Evolutionary conservation across 108 stramenopile species (phyloP).

Genomic region (Chaetoceros muelleri): DNA sequence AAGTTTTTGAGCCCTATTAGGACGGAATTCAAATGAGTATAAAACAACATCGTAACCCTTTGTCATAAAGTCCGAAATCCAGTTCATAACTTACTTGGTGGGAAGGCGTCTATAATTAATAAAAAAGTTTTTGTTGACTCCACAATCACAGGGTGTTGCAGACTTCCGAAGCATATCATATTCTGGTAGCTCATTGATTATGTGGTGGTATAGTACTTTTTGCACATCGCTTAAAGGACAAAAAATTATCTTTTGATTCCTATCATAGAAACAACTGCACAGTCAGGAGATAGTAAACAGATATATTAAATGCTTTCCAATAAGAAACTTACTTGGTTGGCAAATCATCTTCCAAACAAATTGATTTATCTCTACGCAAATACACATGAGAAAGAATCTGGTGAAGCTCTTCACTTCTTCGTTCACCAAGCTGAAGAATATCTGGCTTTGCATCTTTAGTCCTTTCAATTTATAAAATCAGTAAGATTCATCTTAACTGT

Average conservation of each 20-base stretch:
- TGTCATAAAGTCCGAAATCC: too few relatives aligned
- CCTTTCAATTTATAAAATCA: too few relatives aligned
- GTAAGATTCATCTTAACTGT: too few relatives aligned
- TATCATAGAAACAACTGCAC: not conserved
- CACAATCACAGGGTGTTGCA: constrained; percentile 74
- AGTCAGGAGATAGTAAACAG: not conserved
- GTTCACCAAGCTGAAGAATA: constrained; percentile 17
- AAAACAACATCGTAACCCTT: too few relatives aligned
- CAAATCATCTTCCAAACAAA: constrained; percentile 42
- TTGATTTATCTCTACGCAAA: constrained; percentile 50
- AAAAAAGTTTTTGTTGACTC: constrained; percentile 61
- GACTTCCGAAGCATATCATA: constrained; percentile 43
- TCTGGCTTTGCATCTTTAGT: constrained; percentile 34
- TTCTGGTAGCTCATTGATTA: constrained; percentile 59
- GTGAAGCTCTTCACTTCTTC: constrained; percentile 27
- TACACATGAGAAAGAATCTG: constrained; percentile 31
- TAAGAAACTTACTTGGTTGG: constrained; percentile 31
- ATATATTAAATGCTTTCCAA: not conserved
- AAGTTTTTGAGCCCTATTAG: constrained; percentile 54
- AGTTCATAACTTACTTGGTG: too few relatives aligned
- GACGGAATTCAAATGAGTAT: too few relatives aligned
- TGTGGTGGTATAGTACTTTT: constrained; percentile 59
- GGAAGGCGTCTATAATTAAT: constrained; percentile 30
- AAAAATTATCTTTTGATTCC: constrained; percentile 64
- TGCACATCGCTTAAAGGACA: constrained; percentile 66